Evolutionary conservation across 1,284 basidiomycete genomes (phyloP).

Genomic region (Testicularia cyperi): DNA sequence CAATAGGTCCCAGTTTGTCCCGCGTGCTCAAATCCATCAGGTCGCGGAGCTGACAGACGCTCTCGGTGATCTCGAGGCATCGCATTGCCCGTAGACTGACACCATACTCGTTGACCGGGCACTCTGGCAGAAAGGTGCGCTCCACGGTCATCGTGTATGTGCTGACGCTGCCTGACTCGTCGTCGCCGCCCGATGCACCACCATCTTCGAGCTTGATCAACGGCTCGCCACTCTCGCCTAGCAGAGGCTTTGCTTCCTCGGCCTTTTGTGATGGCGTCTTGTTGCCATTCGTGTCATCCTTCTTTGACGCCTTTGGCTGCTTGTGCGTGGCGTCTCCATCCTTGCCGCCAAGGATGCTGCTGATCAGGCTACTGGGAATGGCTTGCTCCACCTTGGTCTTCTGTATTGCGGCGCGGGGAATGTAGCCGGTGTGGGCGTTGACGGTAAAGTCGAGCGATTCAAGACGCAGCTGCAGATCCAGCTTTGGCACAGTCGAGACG

Average conservation of each 20-base stretch:
- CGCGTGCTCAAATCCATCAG: constrained; percentile 44
- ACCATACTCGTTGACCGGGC: constrained; percentile 53
- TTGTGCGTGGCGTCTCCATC: constrained; percentile 6
- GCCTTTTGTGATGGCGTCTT: constrained; percentile 6
- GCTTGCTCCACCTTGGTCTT: constrained; percentile 36
- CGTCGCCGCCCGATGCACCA: constrained; percentile 6
- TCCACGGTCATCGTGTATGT: constrained; percentile 35
- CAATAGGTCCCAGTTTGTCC: constrained; percentile 39
- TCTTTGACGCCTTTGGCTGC: constrained; percentile 6
- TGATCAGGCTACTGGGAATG: constrained; percentile 23
- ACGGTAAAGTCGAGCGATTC: constrained; percentile 43
- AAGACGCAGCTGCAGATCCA: constrained; percentile 32
- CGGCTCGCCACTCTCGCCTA: constrained; percentile 20
- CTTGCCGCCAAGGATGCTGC: constrained; percentile 15
- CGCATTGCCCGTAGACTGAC: constrained; percentile 51
- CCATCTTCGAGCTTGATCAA: constrained; percentile 18
- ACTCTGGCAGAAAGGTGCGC: constrained; percentile 38
- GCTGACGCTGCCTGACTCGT: constrained; percentile 20
- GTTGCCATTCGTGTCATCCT: constrained; percentile 7
- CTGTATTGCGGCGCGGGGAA: constrained; percentile 33
- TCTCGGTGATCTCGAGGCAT: constrained; percentile 52
- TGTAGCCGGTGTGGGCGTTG: constrained; percentile 33
- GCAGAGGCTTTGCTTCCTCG: neutral
- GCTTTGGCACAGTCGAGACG: constrained; percentile 11
- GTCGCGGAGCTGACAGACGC: constrained; percentile 47